phyloP scores from a whole-genome alignment of 176 grass and related monocot genomes.

The Rhynchospora pubera region DNA sequence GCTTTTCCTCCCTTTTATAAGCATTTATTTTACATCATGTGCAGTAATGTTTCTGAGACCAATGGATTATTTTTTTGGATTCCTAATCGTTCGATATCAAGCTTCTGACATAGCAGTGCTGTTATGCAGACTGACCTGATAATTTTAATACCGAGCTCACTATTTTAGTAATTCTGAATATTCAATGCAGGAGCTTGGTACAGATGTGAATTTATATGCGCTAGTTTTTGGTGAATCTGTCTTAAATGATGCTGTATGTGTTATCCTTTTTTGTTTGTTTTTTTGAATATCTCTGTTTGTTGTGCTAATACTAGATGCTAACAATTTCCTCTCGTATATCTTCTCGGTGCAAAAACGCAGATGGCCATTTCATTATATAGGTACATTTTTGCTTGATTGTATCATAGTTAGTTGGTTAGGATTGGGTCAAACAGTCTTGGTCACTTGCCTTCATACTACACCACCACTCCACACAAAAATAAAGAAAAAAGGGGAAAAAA shows the following conservation, averaged over 20 bases:
- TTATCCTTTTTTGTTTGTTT: constrained; percentile 21
- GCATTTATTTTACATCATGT: not conserved
- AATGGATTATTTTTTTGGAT: not conserved
- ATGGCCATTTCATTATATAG: constrained; percentile 99
- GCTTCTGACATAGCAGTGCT: not conserved
- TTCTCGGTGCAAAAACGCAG: constrained; percentile 52
- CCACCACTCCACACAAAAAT: not conserved
- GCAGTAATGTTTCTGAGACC: not conserved
- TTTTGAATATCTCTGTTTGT: not conserved
- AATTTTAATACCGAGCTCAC: not conserved
- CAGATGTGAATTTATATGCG: constrained; percentile 94
- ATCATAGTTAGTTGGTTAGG: not conserved
- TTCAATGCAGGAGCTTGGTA: constrained; percentile 78
- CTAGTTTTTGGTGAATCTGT: constrained; percentile 99
- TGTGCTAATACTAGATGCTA: not conserved
- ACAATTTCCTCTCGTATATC: constrained; percentile 8
- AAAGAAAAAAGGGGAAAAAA: not conserved
- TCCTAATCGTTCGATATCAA: not conserved
- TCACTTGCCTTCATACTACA: not conserved
- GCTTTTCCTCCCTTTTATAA: not conserved
- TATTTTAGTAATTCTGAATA: not conserved
- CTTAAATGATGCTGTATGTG: constrained; percentile 94
- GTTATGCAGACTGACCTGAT: not conserved
- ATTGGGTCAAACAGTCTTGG: not conserved
- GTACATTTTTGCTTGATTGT: constrained; percentile 27